Evolutionary conservation across 345 rosid species (phyloP).

Genomic region (Syzygium aromaticum): DNA sequence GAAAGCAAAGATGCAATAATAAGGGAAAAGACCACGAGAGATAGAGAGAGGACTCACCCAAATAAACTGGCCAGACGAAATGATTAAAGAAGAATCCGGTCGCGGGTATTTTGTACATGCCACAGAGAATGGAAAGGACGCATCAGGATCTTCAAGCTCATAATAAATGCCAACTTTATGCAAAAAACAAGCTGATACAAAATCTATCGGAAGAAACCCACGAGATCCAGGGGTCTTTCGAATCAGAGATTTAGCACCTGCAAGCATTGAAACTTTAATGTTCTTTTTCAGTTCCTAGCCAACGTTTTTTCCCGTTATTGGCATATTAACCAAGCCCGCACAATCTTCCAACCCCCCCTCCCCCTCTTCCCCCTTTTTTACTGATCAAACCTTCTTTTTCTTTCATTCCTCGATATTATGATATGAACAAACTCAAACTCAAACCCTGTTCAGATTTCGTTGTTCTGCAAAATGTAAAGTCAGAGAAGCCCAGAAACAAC

Average conservation of each 20-base stretch:
- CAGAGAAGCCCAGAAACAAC: background rate
- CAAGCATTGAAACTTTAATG: background rate
- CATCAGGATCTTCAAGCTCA: background rate
- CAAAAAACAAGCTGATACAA: background rate
- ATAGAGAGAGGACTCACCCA: slow-evolving; percentile 5
- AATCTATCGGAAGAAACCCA: background rate
- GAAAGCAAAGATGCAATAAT: background rate
- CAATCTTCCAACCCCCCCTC: background rate
- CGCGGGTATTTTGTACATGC: background rate
- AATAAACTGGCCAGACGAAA: slow-evolving; percentile 10
- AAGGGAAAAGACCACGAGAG: slow-evolving; percentile 1
- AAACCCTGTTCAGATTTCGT: background rate
- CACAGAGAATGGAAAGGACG: background rate
- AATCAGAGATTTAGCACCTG: background rate
- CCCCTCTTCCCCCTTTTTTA: background rate
- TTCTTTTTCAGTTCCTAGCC: background rate
- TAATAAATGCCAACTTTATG: background rate
- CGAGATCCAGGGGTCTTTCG: background rate
- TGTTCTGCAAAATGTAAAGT: background rate
- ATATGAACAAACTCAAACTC: background rate
- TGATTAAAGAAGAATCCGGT: slow-evolving; percentile 1
- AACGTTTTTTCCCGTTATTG: background rate
- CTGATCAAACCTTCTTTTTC: background rate
- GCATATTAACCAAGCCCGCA: background rate
- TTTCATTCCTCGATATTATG: background rate